Percentiles rank a stretch among this genome's conserved stretches.
Evolutionary conservation across 129 eudicot genomes (phyloP).

Genomic region (Chrysanthemum lavandulifolium): DNA sequence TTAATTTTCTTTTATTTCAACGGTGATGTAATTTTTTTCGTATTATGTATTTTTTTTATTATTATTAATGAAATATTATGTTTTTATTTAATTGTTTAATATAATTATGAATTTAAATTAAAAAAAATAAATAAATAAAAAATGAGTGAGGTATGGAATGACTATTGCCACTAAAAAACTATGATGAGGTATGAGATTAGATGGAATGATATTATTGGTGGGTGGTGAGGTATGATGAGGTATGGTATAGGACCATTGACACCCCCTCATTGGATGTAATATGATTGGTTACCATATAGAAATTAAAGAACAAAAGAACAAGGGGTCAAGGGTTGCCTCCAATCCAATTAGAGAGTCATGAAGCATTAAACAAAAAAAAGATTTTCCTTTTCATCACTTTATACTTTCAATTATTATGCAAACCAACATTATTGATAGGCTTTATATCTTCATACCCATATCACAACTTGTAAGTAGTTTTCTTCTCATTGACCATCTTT

Average conservation of each 20-base stretch:
- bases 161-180: no score
- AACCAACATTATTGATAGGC: slow-evolving; percentile 37
- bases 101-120: no score
- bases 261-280: not conserved
- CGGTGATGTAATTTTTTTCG: no score
- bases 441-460: slow-evolving; percentile 36
- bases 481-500: slow-evolving; percentile 32
- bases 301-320: slow-evolving; percentile 16
- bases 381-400: slow-evolving; percentile 16
- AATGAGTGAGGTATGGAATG: no score
- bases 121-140: no score
- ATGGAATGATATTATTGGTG: no score
- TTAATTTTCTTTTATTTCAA: no score
- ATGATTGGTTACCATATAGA: slow-evolving; percentile 3
- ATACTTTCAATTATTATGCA: slow-evolving; percentile 33
- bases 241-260: not conserved
- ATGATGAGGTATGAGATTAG: no score
- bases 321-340: not conserved
- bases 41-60: no score
- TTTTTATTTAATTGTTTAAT: no score
- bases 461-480: slow-evolving; percentile 32
- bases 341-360: slow-evolving; percentile 28
- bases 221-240: no score
- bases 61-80: no score
- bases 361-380: slow-evolving; percentile 23